Evolutionary conservation across 2,329 filamentous ascomycete genomes (phyloP), one percentile per base, ranked within the genome.

Genomic region (Pestalotiopsis sp.): DNA sequence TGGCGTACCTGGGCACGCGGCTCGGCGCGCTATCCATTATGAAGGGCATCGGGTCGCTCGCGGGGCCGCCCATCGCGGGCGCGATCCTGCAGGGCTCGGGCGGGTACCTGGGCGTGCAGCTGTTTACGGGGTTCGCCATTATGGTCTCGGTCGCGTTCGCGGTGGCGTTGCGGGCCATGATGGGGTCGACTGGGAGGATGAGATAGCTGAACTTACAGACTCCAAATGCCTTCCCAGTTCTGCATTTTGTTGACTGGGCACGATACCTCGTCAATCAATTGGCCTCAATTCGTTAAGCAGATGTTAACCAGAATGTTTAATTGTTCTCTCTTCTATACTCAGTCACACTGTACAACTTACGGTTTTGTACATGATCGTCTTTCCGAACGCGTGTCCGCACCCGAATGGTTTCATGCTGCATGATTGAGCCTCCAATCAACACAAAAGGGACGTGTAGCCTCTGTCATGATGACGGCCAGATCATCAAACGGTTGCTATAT

Each of bases 51-150:
- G 65, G 65, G 38, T 67, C 57, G 4, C 36, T 67, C 25, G 65
- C 57, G 14, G 65, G 65, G 4, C 65, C 65, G 6, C 65, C 65
- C 9, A 61, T 67, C 25, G 52, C 65, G 5, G 65, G 65, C 13
- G 65, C 65, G 12, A 67, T 67, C 27, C 56, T 59, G 56, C 27
- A 67, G n/a, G 39, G 27, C 13, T 39, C 65, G 13, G 65, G 52
- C n/a, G 65, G 65, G 7, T 67, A 67, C n/a, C 57, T 59, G 20
- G 65, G 65, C 4, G 52, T 59, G n/a, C 52, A 61, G 23, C 23
- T 61, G 27, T 67, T 67, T 61, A 61, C 65, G 11, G 65, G 56
- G 13, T 67, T 67, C 27, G 56, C 65, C 25, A 67, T 67, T 14
- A 17, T 67, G 52, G 14, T 67, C 20, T 59, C 57, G n/a, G 52